Evolutionary conservation across 1,139 yeast genomes (phyloP), one percentile per base, ranked within the genome.

Genomic region (Zygosaccharomyces sapae): DNA sequence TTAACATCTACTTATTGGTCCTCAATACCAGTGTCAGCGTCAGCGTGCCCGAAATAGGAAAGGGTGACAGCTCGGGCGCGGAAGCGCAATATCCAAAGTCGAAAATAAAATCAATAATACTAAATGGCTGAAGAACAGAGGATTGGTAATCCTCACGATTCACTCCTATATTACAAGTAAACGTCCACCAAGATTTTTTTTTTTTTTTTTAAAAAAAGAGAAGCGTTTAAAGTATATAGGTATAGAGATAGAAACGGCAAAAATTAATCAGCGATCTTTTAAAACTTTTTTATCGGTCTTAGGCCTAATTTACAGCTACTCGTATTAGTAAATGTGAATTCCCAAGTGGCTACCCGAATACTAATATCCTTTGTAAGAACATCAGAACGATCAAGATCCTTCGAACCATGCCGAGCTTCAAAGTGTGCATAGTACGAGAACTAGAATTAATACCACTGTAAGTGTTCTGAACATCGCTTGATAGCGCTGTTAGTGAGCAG

Each of bases 391-490:
- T 13, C 1, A 33, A 18, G 16, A 18, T 8, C 37, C 24, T 3
- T 20, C 5, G 37, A 18, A 33, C 24, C 8, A 19, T 20, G 7
- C 13, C 20, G 19, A 37, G 4, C 8, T 22, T 24, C 20, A 37
- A n/a, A 37, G 12, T 9, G 40, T 16, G 24, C 40, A 37, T 24
- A 37, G 30, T 19, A 37, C 31, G 12, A 37, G 13, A 10, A 37
- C n/a, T 8, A 37, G 16, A n/a, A 37, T 37, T 6, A 37, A 9
- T 12, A 37, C 4, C 5, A 30, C 3, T 5, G 31, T 19, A 9
- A 37, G 25, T 24, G 40, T 37, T 19, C 31, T 37, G 27, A 24
- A 37, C 40, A 37, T 37, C 12, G 30, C 18, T 5, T 24, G 10
- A 16, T 22, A 5, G 27, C 7, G 13, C 22, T 20, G 13, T n/a